Base-by-base conservation (phyloP, 352 stramenopile species). In the Globisporangium splendens region DNA sequence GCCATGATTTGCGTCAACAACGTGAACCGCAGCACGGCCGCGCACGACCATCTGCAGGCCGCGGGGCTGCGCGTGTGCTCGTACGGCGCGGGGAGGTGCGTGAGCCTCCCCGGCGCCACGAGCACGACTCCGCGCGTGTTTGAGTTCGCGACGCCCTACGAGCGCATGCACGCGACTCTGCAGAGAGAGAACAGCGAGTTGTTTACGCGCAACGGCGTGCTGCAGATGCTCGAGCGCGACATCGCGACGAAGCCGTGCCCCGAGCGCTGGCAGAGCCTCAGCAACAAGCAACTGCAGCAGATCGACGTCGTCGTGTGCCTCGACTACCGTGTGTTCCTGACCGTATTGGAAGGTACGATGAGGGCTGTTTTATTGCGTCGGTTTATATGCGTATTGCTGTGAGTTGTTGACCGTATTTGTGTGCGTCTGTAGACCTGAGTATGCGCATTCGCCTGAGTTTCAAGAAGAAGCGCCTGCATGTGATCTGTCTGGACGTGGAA, bases 1-100 rank as follows among this genome's bases (percentile, higher is more conserved):
- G 80, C 83, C n/a, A 85, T 95, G 68, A 76, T 95, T 38, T 95
- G 86, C 64, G 78, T 69, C 33, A 93, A 91, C 71, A 95, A 95
- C 63, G 86, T 95, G 38, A 95, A 95, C 58, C 77, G 85, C 43
- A 94, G 83, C 63, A 79, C 86, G 28, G 85, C 83, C 28, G 86
- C 86, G 33, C 85, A 95, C 61, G 75, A 70, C 31, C 63, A 66
- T 38, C 61, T 95, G 49, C 62, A 69, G 13, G 55, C 68, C 6
- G 78, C 72, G 8, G 85, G 86, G 0, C 49, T 95, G 35, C 69
- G 81, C 47, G 86, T 91, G 17, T 77, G 75, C 53, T 93, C 81
- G 13, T 95, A 86, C 55, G 86, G 86, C 22, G 78, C 79, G 1
- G 83, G 83, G 0, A 68, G 65, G 14, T 62, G 63, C 44, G 86